Percentiles rank a stretch among this genome's conserved stretches.
phyloP scores from a whole-genome alignment of 345 rosid species.

The Populus ilicifolia region DNA sequence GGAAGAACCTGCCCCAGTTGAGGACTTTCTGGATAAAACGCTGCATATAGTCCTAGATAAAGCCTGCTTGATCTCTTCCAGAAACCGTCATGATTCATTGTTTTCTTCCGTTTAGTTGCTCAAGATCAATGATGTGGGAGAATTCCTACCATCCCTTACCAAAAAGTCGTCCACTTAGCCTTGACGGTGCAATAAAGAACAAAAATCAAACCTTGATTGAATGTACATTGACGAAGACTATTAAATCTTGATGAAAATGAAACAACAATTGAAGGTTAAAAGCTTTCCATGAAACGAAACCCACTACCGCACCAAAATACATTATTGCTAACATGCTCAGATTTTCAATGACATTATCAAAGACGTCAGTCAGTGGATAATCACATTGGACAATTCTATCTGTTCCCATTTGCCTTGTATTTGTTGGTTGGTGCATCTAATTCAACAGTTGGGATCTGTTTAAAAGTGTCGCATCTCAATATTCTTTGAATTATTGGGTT shows the following conservation, averaged over 20 bases:
- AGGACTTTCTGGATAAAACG: neutral
- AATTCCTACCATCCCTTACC: neutral
- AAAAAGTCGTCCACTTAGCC: neutral
- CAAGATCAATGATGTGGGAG: neutral
- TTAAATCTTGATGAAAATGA: neutral
- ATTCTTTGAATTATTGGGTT: neutral
- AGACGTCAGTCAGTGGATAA: neutral
- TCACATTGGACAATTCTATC: neutral
- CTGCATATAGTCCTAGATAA: neutral
- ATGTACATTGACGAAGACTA: neutral
- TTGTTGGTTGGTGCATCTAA: neutral
- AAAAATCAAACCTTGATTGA: neutral
- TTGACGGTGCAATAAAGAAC: neutral
- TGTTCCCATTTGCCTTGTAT: neutral
- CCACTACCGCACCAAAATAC: neutral
- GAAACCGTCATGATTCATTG: neutral
- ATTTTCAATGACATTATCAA: neutral
- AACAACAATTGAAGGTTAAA: constrained; percentile 5
- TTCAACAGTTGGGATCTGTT: neutral
- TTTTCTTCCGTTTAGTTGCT: neutral
- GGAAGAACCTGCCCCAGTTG: constrained; percentile 10
- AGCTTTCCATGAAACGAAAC: neutral
- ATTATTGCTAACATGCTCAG: neutral
- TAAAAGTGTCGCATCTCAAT: neutral
- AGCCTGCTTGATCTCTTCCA: neutral